These are phyloP conservation scores for Lasiodiplodia theobromae DNA, from an alignment of 2,329 filamentous ascomycete species.

Conservation along the genomic window DNA sequence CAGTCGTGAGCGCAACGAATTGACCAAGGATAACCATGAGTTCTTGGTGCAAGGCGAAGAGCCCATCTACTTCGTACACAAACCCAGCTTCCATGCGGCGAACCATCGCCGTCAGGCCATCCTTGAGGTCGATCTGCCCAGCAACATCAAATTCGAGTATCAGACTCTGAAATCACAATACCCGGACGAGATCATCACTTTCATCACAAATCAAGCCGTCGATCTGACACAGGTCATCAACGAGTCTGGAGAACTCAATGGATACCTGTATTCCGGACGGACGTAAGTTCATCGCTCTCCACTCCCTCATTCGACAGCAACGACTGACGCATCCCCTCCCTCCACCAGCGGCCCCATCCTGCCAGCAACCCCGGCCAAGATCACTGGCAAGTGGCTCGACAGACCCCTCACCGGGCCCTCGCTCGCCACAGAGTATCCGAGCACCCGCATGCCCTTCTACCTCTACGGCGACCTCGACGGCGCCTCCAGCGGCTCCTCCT, in stretches of 20 bases:
- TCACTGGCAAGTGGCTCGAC: conserved; percentile 34
- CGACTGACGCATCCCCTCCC: not conserved
- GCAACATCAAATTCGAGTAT: conserved; percentile 35
- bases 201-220: conserved; percentile 38
- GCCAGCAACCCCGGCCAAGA: conserved; percentile 41
- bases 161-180: conserved; percentile 36
- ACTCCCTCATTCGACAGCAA: not conserved
- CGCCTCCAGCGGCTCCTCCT: not conserved
- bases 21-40: conserved; percentile 44
- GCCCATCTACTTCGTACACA: conserved; percentile 44
- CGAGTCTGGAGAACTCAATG: not conserved
- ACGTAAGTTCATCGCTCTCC: conserved; percentile 4
- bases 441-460: conserved; percentile 53
- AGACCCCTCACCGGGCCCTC: conserved; percentile 48
- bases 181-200: conserved; percentile 39
- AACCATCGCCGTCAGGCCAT: conserved; percentile 53
- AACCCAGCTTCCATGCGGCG: conserved; percentile 51
- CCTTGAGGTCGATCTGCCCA: conserved; percentile 40
- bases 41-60: conserved; percentile 50
- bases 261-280: conserved; percentile 5
- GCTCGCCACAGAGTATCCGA: conserved; percentile 47
- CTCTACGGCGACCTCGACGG: conserved; percentile 58
- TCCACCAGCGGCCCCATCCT: conserved; percentile 23
- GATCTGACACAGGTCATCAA: conserved; percentile 37
- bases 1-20: conserved; percentile 45